phyloP scores from a whole-genome alignment of 2,329 filamentous ascomycete genomes.

The Sporothrix euskadiensis region DNA sequence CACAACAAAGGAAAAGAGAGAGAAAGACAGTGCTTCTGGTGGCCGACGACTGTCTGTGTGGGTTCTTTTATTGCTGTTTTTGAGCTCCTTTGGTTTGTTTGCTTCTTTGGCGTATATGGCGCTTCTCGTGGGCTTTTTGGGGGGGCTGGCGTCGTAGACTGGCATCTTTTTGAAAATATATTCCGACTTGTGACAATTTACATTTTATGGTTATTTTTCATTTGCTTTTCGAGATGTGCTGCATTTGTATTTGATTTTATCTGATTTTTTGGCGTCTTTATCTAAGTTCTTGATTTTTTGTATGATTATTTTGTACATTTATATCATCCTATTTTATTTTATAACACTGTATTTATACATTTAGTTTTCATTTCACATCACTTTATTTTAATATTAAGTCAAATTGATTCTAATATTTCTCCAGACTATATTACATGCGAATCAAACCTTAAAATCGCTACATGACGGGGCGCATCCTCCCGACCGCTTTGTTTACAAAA shows the following conservation, averaged over 20 bases:
- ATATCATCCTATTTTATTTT: too few species aligned
- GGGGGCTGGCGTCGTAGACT: not conserved
- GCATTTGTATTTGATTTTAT: not conserved
- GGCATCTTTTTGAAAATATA: not conserved
- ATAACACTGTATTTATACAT: not conserved
- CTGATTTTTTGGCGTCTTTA: not conserved
- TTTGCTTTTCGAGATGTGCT: not conserved
- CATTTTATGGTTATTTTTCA: not conserved
- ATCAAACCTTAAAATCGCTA: not conserved
- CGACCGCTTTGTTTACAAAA: not conserved
- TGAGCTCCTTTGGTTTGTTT: not conserved
- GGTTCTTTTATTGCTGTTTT: not conserved
- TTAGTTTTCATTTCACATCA: not conserved
- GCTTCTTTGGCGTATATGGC: not conserved
- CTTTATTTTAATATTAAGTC: not conserved
- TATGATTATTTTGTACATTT: not conserved
- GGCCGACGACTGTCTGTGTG: not conserved
- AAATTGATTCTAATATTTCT: not conserved
- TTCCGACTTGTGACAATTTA: not conserved
- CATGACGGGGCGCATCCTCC: not conserved
- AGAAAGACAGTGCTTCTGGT: not conserved
- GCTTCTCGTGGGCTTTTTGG: not conserved
- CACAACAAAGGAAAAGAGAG: not conserved
- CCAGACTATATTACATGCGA: not conserved
- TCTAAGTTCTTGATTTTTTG: not conserved